Conservation (phyloP, 805 yeast genomes). For the Isabelozyma gotoi region DNA sequence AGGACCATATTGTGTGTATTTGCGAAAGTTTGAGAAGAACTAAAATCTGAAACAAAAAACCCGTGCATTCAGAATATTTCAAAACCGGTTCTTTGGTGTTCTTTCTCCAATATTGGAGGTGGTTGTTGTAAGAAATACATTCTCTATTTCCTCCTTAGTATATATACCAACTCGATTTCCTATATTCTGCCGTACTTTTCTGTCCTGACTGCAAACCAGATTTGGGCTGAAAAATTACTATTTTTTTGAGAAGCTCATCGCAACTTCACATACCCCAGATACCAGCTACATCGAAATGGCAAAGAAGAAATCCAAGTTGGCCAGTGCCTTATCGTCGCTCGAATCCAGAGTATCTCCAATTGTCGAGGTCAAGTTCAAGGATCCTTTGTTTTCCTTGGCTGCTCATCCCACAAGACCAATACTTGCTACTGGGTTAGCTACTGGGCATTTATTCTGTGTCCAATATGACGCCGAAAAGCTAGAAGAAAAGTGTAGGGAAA, state of each 20-base stretch:
- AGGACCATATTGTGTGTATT: slow-evolving; percentile 15
- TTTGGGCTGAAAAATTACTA: neutral
- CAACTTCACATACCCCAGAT: neutral
- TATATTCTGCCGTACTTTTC: neutral
- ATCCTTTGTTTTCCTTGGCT: slow-evolving; percentile 73
- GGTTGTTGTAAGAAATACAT: too few species aligned
- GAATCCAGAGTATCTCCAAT: slow-evolving; percentile 43
- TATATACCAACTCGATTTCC: too few species aligned
- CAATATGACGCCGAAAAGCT: slow-evolving; percentile 54
- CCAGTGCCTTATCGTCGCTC: slow-evolving; percentile 24
- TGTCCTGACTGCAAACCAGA: neutral
- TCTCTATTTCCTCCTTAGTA: too few species aligned
- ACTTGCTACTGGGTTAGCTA: slow-evolving; percentile 71
- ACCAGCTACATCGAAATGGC: slow-evolving; percentile 13
- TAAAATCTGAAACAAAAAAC: too few species aligned
- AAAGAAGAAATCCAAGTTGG: slow-evolving; percentile 22
- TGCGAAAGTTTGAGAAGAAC: slow-evolving; percentile 5
- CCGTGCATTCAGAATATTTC: too few species aligned
- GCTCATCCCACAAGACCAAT: slow-evolving; percentile 75
- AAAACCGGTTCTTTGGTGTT: too few species aligned
- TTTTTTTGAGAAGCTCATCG: neutral
- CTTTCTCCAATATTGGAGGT: neutral
- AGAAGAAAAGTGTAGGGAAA: slow-evolving; percentile 26
- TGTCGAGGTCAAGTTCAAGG: slow-evolving; percentile 47
- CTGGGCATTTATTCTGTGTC: slow-evolving; percentile 70